Percentiles rank a stretch among this genome's conserved stretches.
Evolutionary conservation across 495 filamentous ascomycete species (phyloP).

Genomic region (Neurospora sp.): DNA sequence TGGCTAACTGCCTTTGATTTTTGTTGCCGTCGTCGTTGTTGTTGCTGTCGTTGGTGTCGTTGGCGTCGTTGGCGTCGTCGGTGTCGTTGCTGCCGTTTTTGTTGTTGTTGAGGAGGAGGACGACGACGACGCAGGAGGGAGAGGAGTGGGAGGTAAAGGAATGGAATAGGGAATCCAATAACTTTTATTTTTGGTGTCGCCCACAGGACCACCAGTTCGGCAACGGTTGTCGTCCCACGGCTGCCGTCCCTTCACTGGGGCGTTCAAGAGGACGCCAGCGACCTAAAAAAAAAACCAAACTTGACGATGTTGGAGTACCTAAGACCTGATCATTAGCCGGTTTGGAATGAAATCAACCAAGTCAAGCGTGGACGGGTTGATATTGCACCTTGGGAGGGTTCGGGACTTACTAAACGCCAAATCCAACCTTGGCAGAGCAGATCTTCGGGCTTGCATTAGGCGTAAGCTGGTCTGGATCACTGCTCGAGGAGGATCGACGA

Average conservation of each 20-base stretch:
- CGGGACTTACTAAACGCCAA: background rate
- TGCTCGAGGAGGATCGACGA: background rate
- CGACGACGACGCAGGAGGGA: background rate
- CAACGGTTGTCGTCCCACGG: background rate
- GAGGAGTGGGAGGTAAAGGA: background rate
- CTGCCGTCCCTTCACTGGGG: background rate
- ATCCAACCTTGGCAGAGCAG: background rate
- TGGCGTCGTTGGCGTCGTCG: background rate
- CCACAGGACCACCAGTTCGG: background rate
- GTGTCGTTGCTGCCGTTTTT: background rate
- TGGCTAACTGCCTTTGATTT: background rate
- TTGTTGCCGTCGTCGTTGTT: background rate
- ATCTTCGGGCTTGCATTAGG: background rate
- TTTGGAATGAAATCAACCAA: no score
- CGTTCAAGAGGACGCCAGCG: background rate
- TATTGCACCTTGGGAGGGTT: no score
- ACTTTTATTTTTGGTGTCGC: background rate
- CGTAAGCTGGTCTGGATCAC: background rate
- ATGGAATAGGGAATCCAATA: background rate
- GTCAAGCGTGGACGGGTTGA: no score
- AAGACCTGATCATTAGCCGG: background rate
- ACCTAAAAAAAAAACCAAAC: background rate
- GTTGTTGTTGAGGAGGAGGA: background rate
- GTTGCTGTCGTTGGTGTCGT: background rate
- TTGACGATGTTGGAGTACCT: background rate